Percentiles rank a stretch among this genome's conserved stretches.
Conservation (phyloP, 495 filamentous ascomycete genomes). For the Talaromyces liani region DNA sequence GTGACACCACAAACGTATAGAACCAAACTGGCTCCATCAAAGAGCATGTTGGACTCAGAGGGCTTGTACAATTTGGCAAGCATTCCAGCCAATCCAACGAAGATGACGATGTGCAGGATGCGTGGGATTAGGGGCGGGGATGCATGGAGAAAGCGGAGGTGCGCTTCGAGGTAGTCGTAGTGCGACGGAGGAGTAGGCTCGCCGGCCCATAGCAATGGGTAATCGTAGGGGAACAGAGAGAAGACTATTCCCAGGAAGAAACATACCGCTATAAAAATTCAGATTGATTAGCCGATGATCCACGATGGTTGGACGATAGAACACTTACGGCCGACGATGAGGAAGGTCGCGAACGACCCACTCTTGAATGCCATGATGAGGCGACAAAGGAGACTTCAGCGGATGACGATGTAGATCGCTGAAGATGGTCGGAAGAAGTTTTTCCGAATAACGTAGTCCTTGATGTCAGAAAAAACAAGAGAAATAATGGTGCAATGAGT, state of each 20-base stretch:
- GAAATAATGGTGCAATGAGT: background rate
- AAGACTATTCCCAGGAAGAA: conserved; percentile 99
- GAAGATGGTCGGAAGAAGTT: background rate
- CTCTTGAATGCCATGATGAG: conserved; percentile 29
- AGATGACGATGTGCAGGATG: conserved; percentile 87
- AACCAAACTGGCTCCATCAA: conserved; percentile 85
- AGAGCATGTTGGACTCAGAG: conserved; percentile 87
- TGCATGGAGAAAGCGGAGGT: conserved; percentile 78
- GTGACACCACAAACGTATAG: conserved; percentile 87
- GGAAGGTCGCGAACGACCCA: conserved; percentile 79
- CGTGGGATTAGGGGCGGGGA: conserved; percentile 86
- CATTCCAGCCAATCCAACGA: conserved; percentile 81
- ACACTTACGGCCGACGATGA: conserved; percentile 85
- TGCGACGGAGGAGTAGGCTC: conserved; percentile 53
- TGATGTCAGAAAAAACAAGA: background rate
- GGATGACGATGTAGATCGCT: background rate
- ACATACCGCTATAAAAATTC: conserved; percentile 55
- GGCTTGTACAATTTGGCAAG: conserved; percentile 89
- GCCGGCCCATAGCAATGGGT: conserved; percentile 87
- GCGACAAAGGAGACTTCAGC: background rate
- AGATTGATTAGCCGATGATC: background rate
- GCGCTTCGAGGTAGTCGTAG: conserved; percentile 73
- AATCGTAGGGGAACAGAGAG: conserved; percentile 95
- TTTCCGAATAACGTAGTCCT: background rate
- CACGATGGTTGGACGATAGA: background rate